phyloP scores from a whole-genome alignment of 2,329 filamentous ascomycete species.

The Colletotrichum nymphaeae region DNA sequence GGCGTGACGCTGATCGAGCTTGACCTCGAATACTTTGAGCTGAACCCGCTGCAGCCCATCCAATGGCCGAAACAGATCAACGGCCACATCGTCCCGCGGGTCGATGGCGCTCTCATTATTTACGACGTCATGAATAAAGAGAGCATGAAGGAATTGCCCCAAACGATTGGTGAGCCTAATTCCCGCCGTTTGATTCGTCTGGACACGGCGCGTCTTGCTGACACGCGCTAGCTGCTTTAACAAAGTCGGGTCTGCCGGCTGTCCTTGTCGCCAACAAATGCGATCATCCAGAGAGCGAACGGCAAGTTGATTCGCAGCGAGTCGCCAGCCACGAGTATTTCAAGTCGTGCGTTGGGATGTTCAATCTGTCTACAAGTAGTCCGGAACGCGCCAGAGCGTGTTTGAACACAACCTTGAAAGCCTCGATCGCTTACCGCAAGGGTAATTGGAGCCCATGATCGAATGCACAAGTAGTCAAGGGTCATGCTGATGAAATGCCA shows the following conservation, averaged over 20 bases:
- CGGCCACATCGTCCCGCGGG: slow-evolving; percentile 76
- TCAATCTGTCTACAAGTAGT: slow-evolving; percentile 77
- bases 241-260: slow-evolving; percentile 78
- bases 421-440: slow-evolving; percentile 74
- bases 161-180: slow-evolving; percentile 78
- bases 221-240: slow-evolving; percentile 72
- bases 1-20: slow-evolving; percentile 73
- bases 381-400: slow-evolving; percentile 81
- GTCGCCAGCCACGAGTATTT: slow-evolving; percentile 73
- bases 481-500: slow-evolving; percentile 28
- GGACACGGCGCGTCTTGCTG: slow-evolving; percentile 35
- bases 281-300: slow-evolving; percentile 77
- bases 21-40: slow-evolving; percentile 73
- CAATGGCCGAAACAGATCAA: slow-evolving; percentile 76
- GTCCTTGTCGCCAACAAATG: slow-evolving; percentile 91
- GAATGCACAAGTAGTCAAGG: slow-evolving; percentile 11
- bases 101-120: slow-evolving; percentile 86
- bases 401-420: slow-evolving; percentile 79
- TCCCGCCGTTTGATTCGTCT: not conserved
- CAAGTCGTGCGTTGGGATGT: slow-evolving; percentile 76
- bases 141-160: slow-evolving; percentile 79
- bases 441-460: slow-evolving; percentile 63
- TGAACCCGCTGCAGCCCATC: slow-evolving; percentile 67
- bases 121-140: slow-evolving; percentile 88
- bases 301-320: slow-evolving; percentile 76